phyloP scores from a whole-genome alignment of 2,329 filamentous ascomycete species.

The Metarhizium brunneum region DNA sequence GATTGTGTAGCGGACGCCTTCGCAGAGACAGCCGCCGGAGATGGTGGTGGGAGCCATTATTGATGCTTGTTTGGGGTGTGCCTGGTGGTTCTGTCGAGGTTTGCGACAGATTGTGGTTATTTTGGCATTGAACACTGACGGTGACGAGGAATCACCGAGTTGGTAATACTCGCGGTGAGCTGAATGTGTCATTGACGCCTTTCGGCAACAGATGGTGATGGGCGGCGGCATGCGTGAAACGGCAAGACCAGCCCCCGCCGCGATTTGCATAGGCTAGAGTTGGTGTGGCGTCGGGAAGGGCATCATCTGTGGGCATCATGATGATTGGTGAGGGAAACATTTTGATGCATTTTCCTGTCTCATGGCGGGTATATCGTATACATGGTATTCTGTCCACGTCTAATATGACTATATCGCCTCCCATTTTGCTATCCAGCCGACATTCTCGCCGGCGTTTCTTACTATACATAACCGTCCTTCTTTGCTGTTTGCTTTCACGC shows the following conservation, averaged over 20 bases:
- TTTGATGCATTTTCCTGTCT: background rate
- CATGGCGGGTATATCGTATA: background rate
- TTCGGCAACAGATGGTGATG: background rate
- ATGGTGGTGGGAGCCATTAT: slow-evolving; percentile 25
- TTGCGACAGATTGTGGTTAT: background rate
- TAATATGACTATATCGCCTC: slow-evolving; percentile 28
- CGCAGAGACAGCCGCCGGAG: slow-evolving; percentile 43
- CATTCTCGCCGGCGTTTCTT: slow-evolving; percentile 65
- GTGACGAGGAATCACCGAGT: too few species aligned
- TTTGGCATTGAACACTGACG: background rate
- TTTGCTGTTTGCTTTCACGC: slow-evolving; percentile 19
- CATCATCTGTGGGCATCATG: background rate
- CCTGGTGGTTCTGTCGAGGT: background rate
- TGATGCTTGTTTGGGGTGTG: background rate
- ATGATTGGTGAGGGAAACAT: background rate
- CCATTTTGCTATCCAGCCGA: slow-evolving; percentile 76
- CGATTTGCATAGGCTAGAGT: background rate
- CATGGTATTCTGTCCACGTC: background rate
- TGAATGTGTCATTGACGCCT: background rate
- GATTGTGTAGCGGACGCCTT: slow-evolving; percentile 37
- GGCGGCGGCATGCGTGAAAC: too few species aligned
- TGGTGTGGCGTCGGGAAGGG: background rate
- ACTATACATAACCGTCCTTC: slow-evolving; percentile 63
- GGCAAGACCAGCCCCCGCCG: background rate
- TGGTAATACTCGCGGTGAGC: background rate